Evolutionary conservation across 208 protist genomes (phyloP).

Genomic region (Crithidia sp.): DNA sequence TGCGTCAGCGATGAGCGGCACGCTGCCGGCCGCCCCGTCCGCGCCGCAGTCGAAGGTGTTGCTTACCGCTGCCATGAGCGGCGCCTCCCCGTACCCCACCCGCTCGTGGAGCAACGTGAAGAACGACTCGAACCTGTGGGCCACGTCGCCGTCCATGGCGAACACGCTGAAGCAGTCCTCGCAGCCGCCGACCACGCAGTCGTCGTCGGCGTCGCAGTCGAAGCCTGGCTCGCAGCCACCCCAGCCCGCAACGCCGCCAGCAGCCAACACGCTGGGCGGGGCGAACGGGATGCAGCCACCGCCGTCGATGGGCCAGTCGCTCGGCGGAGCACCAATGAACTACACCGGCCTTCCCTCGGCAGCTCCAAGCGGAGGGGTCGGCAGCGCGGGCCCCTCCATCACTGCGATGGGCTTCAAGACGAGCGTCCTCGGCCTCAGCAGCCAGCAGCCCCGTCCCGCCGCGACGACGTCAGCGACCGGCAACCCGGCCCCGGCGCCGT

Average conservation of each 20-base stretch:
- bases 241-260: constrained; percentile 14
- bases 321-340: background rate
- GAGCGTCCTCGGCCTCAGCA: constrained; percentile 12
- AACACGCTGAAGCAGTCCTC: constrained; percentile 38
- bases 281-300: background rate
- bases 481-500: constrained; percentile 9
- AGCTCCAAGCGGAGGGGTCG: constrained; percentile 3
- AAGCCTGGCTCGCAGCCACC: constrained; percentile 5
- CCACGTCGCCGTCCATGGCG: constrained; percentile 31
- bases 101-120: constrained; percentile 36
- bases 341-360: constrained; percentile 1
- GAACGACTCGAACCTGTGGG: constrained; percentile 36
- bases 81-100: constrained; percentile 21
- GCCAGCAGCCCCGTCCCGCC: constrained; percentile 11
- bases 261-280: background rate
- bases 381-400: constrained; percentile 1
- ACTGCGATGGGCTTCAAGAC: constrained; percentile 22
- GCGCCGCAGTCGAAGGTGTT: constrained; percentile 21
- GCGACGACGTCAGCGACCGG: background rate
- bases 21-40: no score
- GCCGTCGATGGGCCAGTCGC: background rate
- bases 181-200: constrained; percentile 13
- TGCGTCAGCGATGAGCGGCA: no score
- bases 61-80: constrained; percentile 26
- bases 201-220: constrained; percentile 1